These are phyloP conservation scores for Ustilago nuda DNA, from an alignment of 1,284 basidiomycete species.

Conservation along the genomic window DNA sequence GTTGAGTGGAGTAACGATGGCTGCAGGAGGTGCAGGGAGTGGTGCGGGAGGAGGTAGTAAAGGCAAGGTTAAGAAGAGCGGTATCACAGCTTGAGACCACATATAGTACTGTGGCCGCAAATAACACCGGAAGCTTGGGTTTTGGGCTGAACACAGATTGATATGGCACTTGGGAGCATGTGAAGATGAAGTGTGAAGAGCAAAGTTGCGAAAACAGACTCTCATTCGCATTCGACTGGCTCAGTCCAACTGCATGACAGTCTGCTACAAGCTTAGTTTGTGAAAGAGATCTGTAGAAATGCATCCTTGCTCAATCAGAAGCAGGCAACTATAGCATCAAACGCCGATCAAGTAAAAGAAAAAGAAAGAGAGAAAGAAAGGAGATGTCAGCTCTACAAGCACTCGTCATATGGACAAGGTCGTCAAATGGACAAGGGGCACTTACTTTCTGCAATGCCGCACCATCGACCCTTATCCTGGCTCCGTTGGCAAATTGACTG, in stretches of 20 bases:
- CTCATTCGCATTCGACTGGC: too few species aligned
- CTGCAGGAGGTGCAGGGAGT: constrained; percentile 4
- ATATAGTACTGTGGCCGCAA: too few species aligned
- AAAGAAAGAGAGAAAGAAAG: background rate
- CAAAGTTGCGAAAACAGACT: too few species aligned
- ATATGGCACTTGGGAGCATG: too few species aligned
- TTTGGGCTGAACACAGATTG: too few species aligned
- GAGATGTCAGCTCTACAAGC: background rate
- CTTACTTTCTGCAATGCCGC: constrained; percentile 49
- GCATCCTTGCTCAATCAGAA: constrained; percentile 21
- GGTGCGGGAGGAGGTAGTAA: constrained; percentile 11
- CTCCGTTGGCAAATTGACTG: constrained; percentile 45
- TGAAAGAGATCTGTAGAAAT: too few species aligned
- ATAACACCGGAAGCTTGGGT: too few species aligned
- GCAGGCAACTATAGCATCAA: constrained; percentile 22
- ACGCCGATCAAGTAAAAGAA: too few species aligned
- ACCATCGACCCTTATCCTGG: constrained; percentile 46
- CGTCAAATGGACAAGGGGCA: background rate
- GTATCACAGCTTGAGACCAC: constrained; percentile 22
- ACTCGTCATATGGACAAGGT: background rate
- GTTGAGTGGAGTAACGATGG: constrained; percentile 4
- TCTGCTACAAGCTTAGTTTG: too few species aligned
- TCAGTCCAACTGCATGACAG: too few species aligned
- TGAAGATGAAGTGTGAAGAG: too few species aligned
- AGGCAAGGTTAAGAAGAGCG: constrained; percentile 27